Percentiles rank a stretch among this genome's conserved stretches.
Evolutionary conservation across 2,329 filamentous ascomycete genomes (phyloP).

Genomic region (Sporothrix euskadiensis): DNA sequence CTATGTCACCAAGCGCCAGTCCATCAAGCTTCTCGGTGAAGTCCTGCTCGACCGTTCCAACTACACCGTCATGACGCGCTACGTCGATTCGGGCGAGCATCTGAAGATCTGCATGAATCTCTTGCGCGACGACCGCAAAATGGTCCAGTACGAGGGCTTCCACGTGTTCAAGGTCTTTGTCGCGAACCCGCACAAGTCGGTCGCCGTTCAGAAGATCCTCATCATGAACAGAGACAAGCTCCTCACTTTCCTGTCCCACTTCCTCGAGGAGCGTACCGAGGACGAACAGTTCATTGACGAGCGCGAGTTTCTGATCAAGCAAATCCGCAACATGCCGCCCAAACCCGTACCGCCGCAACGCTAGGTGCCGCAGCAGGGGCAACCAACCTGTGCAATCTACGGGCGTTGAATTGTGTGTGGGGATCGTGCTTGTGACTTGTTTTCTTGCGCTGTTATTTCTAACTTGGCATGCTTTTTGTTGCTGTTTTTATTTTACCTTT

Average conservation of each 20-base stretch:
- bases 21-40: conserved; percentile 94
- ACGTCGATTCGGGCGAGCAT: conserved; percentile 92
- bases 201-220: conserved; percentile 90
- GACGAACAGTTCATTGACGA: conserved; percentile 99
- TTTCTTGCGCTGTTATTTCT: background rate
- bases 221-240: conserved; percentile 95
- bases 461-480: background rate
- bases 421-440: background rate
- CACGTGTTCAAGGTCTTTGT: conserved; percentile 99
- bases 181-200: conserved; percentile 96
- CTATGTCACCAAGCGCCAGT: conserved; percentile 97
- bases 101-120: conserved; percentile 99
- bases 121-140: conserved; percentile 90
- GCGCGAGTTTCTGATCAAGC: conserved; percentile 93
- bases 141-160: conserved; percentile 99
- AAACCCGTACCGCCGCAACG: conserved; percentile 54
- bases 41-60: conserved; percentile 92
- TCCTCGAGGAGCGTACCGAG: conserved; percentile 91
- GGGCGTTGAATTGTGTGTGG: too few relatives aligned
- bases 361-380: conserved; percentile 27
- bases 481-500: conserved; percentile 17
- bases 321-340: conserved; percentile 72
- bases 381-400: background rate
- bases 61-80: conserved; percentile 97
- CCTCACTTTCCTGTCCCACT: conserved; percentile 83